Base-by-base conservation (phyloP, 192 early-diverging fungal genomes). In the Linnemannia elongata region DNA sequence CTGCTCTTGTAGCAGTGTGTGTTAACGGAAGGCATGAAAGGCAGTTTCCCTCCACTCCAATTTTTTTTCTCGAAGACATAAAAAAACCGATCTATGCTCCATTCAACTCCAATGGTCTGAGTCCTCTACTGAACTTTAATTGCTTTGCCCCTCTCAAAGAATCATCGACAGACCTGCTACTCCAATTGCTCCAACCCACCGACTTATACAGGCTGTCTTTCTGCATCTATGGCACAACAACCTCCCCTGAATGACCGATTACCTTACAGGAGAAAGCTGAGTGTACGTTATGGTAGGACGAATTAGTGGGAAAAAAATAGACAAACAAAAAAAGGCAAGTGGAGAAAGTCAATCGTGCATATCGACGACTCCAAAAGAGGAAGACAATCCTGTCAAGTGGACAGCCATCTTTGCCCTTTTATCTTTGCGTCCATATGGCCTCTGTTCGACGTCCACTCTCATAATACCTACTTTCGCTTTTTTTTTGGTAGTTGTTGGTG, bases 351-450 rank as follows among this genome's bases (percentile, higher is more conserved):
- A 4, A 0, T 15, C 30, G 7, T 33, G 27, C 27, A 33, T 66
- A 66, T 33, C 13, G 60, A 66, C 60, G 60, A 66, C 60, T 66
- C 60, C 60, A 66, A 66, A 66, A 33, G 60, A 33, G 60, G 60
- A 66, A 66, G 60, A 66, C 60, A 66, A 66, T 66, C 13, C 30
- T 33, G 27, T 66, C 60, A 13, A 35, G 0, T 66, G 60, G 60
- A 33, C 60, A n/a, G 5, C 1, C 24, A 8, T 66, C 9, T 30
- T 9, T 30, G 1, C 60, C 30, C 2, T 63, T 33, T 63, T 30
- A 33, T 63, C n/a, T 30, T 10, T 9, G 15, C 4, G 7, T 17
- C 24, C 24, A 57, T 57, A 15, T 30, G 60, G 2, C 60, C 2
- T 8, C 12, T 10, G 27, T 63, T 63, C 10, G n/a, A 63, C 30